Percentiles rank a stretch among this genome's conserved stretches.
phyloP scores from a whole-genome alignment of 352 stramenopile genomes.

The Phytophthora idaei region DNA sequence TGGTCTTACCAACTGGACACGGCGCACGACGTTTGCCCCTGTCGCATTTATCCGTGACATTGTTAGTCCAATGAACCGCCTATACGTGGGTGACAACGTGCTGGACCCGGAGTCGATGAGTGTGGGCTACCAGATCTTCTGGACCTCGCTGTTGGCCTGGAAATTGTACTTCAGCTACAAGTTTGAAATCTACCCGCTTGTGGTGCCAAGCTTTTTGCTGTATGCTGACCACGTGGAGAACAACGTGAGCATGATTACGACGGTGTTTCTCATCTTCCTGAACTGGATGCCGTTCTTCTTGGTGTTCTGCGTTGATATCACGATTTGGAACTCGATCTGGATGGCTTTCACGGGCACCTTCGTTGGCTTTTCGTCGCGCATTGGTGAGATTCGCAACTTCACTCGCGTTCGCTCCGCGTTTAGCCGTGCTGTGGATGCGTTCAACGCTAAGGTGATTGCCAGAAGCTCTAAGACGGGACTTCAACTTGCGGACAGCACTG shows the following conservation, averaged over 20 bases:
- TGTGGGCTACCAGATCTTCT: constrained; percentile 95
- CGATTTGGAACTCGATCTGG: constrained; percentile 98
- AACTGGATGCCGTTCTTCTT: constrained; percentile 98
- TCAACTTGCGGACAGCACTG: constrained; percentile 47
- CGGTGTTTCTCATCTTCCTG: constrained; percentile 91
- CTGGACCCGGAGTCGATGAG: constrained; percentile 93
- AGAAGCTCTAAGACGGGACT: constrained; percentile 76
- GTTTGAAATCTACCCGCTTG: constrained; percentile 97
- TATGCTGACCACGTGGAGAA: constrained; percentile 96
- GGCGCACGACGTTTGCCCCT: constrained; percentile 66
- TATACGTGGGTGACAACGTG: constrained; percentile 97
- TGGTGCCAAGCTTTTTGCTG: constrained; percentile 95
- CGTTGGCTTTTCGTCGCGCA: constrained; percentile 96
- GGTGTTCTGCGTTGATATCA: constrained; percentile 98
- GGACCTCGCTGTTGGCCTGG: constrained; percentile 93
- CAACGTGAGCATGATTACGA: constrained; percentile 84
- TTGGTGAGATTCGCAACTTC: constrained; percentile 97
- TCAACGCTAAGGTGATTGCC: constrained; percentile 87
- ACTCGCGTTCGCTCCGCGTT: constrained; percentile 86
- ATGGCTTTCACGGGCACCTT: constrained; percentile 96
- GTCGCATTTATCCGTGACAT: constrained; percentile 77
- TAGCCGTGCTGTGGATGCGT: constrained; percentile 84
- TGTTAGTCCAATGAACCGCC: constrained; percentile 95
- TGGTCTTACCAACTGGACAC: constrained; percentile 82
- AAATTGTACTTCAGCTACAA: constrained; percentile 99